Conservation (phyloP, 2,329 filamentous ascomycete genomes). For the Pestalotiopsis sp. region DNA sequence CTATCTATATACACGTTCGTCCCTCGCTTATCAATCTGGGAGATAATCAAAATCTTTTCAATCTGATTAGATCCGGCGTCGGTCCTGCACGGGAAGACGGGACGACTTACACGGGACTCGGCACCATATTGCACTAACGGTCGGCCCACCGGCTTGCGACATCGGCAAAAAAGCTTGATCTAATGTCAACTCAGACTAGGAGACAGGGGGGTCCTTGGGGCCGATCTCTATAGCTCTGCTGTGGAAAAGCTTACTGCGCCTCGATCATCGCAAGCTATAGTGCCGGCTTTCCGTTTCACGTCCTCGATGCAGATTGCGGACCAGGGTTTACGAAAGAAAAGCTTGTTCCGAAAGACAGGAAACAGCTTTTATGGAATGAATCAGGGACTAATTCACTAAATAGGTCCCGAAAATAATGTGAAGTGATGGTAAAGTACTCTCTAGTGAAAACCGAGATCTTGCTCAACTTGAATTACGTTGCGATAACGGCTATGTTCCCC, state of each 20-base stretch:
- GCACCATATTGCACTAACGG: neutral
- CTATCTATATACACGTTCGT: neutral
- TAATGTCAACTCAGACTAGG: neutral
- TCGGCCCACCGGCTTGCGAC: neutral
- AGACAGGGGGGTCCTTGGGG: neutral
- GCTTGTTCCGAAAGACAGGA: too few relatives aligned
- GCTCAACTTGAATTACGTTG: too few relatives aligned
- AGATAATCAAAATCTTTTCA: neutral
- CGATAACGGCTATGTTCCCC: too few relatives aligned
- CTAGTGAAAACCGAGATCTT: too few relatives aligned
- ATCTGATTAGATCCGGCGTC: neutral
- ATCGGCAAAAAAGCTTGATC: neutral
- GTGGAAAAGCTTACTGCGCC: neutral
- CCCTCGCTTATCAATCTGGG: neutral
- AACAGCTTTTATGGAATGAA: too few relatives aligned
- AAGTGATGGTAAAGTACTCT: too few relatives aligned
- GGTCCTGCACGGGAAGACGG: neutral
- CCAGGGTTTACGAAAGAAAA: too few relatives aligned
- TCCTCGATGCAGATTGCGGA: too few relatives aligned
- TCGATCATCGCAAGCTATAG: neutral
- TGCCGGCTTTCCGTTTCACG: neutral
- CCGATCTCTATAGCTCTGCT: neutral
- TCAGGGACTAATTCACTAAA: too few relatives aligned
- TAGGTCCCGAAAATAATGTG: too few relatives aligned
- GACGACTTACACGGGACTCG: neutral